Percentiles rank a stretch among this genome's conserved stretches.
Conservation (phyloP, 2,329 filamentous ascomycete species). For the Alternaria angustiovoidea region DNA sequence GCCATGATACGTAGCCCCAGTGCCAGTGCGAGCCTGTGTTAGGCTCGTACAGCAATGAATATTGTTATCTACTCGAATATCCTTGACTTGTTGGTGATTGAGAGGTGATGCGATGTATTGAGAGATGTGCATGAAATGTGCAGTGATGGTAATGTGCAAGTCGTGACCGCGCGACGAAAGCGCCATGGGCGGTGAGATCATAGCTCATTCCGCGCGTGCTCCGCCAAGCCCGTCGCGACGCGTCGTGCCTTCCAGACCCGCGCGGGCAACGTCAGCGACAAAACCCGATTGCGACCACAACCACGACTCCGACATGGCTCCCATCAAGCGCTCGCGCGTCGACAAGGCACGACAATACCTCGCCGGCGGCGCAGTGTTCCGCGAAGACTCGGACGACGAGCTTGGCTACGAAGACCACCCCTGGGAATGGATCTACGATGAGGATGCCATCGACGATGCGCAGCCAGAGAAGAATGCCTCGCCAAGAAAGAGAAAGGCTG, state of each 20-base stretch:
- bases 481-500: conserved; percentile 45
- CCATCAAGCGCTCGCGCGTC: conserved; percentile 50
- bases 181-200: conserved; percentile 24
- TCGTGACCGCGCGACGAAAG: conserved; percentile 4
- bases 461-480: conserved; percentile 34
- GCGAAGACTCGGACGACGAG: conserved; percentile 90
- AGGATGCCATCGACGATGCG: conserved; percentile 28
- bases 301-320: conserved; percentile 50
- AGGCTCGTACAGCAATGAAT: conserved; percentile 31
- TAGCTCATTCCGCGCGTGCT: conserved; percentile 28
- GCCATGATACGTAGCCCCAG: conserved; percentile 27
- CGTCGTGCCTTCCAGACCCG: conserved; percentile 29
- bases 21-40: conserved; percentile 42
- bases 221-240: conserved; percentile 44
- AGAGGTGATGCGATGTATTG: neutral
- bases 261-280: conserved; percentile 36
- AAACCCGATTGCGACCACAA: conserved; percentile 27
- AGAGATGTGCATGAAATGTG: neutral
- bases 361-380: conserved; percentile 67
- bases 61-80: conserved; percentile 17
- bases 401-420: conserved; percentile 63
- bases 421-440: conserved; percentile 66
- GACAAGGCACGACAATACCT: conserved; percentile 61
- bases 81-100: conserved; percentile 2
- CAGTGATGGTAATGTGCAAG: neutral